A percentile compares a stretch with the other conserved stretches of the same genome.
phyloP scores from a whole-genome alignment of 2,329 filamentous ascomycete species.

The Endocalyx cinctus region DNA sequence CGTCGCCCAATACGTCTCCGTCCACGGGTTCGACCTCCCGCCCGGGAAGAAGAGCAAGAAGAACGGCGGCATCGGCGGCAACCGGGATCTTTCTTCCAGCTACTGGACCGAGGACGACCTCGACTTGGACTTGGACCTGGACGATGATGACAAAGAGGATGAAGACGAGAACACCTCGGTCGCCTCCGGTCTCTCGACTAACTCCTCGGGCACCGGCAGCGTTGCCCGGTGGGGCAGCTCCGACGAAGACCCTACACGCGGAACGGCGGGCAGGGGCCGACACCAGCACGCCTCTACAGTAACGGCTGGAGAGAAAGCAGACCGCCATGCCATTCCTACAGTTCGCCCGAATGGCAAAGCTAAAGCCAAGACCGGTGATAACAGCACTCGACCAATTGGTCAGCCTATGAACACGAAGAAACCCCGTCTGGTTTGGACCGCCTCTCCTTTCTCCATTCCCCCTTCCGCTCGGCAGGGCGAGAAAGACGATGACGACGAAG shows the following conservation, averaged over 20 bases:
- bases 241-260: conserved; percentile 19
- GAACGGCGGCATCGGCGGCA: too few relatives aligned
- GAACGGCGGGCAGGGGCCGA: conserved; percentile 9
- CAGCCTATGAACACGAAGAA: too few relatives aligned
- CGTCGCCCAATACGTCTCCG: conserved; percentile 18
- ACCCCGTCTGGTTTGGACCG: too few relatives aligned
- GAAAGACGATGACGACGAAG: conserved; percentile 1
- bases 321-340: too few relatives aligned
- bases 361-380: too few relatives aligned
- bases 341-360: too few relatives aligned
- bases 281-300: neutral
- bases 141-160: conserved; percentile 11
- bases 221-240: conserved; percentile 19
- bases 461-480: neutral
- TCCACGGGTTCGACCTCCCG: conserved; percentile 21
- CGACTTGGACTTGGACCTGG: conserved; percentile 4
- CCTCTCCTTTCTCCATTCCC: neutral
- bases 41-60: conserved; percentile 12
- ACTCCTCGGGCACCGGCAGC: conserved; percentile 19
- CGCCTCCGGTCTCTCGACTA: conserved; percentile 17
- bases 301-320: too few relatives aligned
- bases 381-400: too few relatives aligned
- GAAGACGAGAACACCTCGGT: conserved; percentile 21
- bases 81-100: conserved; percentile 6
- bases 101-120: conserved; percentile 2